Base-by-base conservation (phyloP, 163 green algal genomes). In the Scenedesmus sp. region DNA sequence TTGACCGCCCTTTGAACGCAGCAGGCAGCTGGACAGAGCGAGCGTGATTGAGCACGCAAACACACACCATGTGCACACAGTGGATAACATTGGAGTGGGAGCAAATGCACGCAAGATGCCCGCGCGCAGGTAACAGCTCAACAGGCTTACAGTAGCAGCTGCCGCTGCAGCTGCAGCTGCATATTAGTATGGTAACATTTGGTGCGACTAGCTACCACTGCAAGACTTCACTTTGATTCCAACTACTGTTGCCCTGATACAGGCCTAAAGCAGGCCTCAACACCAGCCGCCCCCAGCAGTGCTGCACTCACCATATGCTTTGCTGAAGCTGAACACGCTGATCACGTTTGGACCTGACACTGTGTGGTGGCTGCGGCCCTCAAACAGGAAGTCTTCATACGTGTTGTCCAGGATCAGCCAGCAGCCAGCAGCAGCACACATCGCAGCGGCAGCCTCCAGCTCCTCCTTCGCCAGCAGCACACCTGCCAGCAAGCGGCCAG, bases 271-370 rank as follows among this genome's bases (percentile, higher is more conserved):
- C n/a, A n/a, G n/a, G 76, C 88, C 68, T 20, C 51, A 40, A 65
- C 37, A 26, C 72, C 33, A 33, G 33, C 46, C 44, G 22, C 85
- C 5, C 22, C 13, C 61, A n/a, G 59, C 61, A 89, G 37, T 24
- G 15, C 22, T 13, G 26, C 65, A 72, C 85, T 65, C 43, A 72
- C 53, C 86, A 5, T 88, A 79, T 78, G 95, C 96, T 93, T 99
- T 99, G 89, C 93, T 97, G 93, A 99, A 98, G 59, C 94, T 98
- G 92, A 99, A 99, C 43, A 99, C 91, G 93, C 98, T 95, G 72
- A 99, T 89, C 56, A 99, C 93, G 91, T 99, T 95, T 0, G 94
- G 91, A 0, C 91, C 97, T 18, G 93, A 81, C 4, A 97, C 65
- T 42, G 94, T 97, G 78, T 94, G 87, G 92, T 99, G 97, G 81